Evolutionary conservation across 768 basidiomycete genomes (phyloP), one percentile per base, ranked within the genome.

Genomic region (Postia placenta): DNA sequence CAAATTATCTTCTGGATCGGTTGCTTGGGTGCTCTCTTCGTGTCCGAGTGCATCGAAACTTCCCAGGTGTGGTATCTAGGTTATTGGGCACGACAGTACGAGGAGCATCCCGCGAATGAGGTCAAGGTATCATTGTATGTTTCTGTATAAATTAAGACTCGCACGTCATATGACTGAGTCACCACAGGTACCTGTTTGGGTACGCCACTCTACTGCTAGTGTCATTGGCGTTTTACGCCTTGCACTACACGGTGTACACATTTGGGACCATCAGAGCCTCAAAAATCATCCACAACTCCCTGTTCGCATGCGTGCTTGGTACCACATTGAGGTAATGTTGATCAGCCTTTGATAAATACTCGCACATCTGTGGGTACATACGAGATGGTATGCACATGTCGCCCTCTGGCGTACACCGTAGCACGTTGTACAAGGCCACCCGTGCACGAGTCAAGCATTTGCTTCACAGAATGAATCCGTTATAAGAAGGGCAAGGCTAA

Each of bases 231-330:
- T 35, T 67, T 9, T 79, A 70, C 60, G 54, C 62, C 4, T 14
- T 55, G 17, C 68, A 61, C 2, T 67, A 60, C 9, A 46, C 70
- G 4, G 39, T 47, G 11, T 81, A 71, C 54, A 63, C 74, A 23
- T 64, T 65, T 35, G 81, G 79, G 2, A 58, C 67, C 2, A 55
- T 81, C 39, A 66, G 78, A 45, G 83, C 83, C 2, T 80, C 81
- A 2, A 69, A 73, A 48, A 60, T 52, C 11, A 75, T 87, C 12
- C 83, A 85, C 56, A 56, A 60, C 25, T 61, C 68, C 51, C 69
- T 87, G 1, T 52, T 84, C 4, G 63, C 73, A n/a, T 73, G 80
- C 11, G 57, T 86, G 1, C 60, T 85, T 9, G 73, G 79, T 4
- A 76, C 80, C 11, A 84, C 85, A 0, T 61, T 85, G 39, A 74